Evolutionary conservation across 352 stramenopile species (phyloP), one percentile per base, ranked within the genome.

Genomic region (Phytophthora sp.): DNA sequence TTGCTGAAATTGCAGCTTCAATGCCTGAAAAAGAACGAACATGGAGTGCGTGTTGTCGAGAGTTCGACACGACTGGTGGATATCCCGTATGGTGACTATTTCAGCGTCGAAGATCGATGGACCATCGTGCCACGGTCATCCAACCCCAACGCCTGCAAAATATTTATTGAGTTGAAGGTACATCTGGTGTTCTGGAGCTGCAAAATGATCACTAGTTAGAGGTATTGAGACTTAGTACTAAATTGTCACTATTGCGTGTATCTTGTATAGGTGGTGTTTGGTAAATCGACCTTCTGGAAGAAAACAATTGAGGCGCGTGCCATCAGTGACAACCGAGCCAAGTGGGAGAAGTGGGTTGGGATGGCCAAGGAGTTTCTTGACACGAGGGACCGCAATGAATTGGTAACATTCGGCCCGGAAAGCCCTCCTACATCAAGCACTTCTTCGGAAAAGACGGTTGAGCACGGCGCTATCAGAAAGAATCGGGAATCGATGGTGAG

Each of bases 21-120:
- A 69, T 90, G 76, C 27, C 67, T 82, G 4, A 91, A 90, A 53
- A 63, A 67, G 7, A 63, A 58, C 2, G 79, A 81, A 5, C 55
- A 78, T 24, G 70, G 73, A 1, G 58, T 84, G 7, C 69, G 73
- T 30, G 71, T 86, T 7, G 80, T 95, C 0, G 88, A 95, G 52
- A 90, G 80, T 13, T 93, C 86, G 21, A 95, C 88, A 7, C 75
- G 82, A 27, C 68, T 95, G 2, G 82, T 87, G 36, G 88, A 95
- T 64, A 93, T 95, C 55, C 88, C 88, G 5, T 95, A 95, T 57
- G 86, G 88, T 20, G 88, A 95, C 63, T 94, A 91, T 68, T 95
- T 95, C 45, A 93, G 82, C 55, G 88, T 95, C 3, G 86, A 94
- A 61, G 84, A 93, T 26, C 81, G 88, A 5, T 94, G 86, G 82